Conservation (phyloP, 106 monocot genomes). For the Dioscorea alata region DNA sequence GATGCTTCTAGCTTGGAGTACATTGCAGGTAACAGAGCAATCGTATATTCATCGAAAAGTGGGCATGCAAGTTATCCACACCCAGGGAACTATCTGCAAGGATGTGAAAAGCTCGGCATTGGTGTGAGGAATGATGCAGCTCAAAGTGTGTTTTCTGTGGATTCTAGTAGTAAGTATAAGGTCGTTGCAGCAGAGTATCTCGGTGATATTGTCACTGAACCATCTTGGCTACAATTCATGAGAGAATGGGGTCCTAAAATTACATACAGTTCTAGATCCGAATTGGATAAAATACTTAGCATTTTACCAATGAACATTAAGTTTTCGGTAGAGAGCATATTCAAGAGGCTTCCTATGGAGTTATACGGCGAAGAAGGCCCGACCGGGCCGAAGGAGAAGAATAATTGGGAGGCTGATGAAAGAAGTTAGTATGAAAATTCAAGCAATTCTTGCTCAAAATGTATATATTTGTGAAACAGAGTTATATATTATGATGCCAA, state of each 20-base stretch:
- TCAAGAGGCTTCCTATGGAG: conserved; percentile 77
- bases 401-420: conserved; percentile 96
- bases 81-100: conserved; percentile 70
- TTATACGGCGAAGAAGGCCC: conserved; percentile 93
- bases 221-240: conserved; percentile 97
- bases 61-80: conserved; percentile 91
- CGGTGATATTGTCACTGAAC: conserved; percentile 60
- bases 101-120: conserved; percentile 70
- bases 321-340: conserved; percentile 57
- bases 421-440: conserved; percentile 36
- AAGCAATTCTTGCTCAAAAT: no score
- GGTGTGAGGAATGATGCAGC: conserved; percentile 89
- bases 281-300: conserved; percentile 74
- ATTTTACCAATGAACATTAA: conserved; percentile 65
- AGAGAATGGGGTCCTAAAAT: conserved; percentile 96
- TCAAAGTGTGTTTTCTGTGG: conserved; percentile 48
- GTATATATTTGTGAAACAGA: no score
- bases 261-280: conserved; percentile 58
- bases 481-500: no score
- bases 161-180: conserved; percentile 66
- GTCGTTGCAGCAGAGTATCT: conserved; percentile 85
- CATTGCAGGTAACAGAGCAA: conserved; percentile 59
- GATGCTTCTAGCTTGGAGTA: conserved; percentile 69
- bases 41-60: conserved; percentile 77
- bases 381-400: conserved; percentile 90